Conservation (phyloP, 1,139 yeast genomes). For the Blastobotrys apis region DNA sequence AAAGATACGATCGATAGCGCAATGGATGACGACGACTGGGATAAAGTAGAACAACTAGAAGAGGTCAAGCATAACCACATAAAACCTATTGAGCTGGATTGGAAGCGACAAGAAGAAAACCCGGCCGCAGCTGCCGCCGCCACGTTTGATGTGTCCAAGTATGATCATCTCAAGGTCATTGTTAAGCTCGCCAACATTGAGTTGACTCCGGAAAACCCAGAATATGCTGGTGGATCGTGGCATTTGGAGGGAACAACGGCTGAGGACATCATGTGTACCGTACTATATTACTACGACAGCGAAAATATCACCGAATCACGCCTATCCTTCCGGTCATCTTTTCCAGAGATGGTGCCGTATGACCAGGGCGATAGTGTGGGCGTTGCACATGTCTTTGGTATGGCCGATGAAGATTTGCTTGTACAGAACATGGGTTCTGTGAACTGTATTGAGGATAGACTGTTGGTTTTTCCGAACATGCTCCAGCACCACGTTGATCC, state of each 20-base stretch:
- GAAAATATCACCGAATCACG: conserved; percentile 41
- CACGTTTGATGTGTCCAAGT: conserved; percentile 6
- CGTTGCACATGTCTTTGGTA: conserved; percentile 33
- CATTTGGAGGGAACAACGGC: conserved; percentile 45
- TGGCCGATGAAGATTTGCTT: conserved; percentile 35
- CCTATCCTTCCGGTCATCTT: conserved; percentile 35
- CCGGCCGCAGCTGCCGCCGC: not conserved
- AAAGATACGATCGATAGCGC: conserved; percentile 1
- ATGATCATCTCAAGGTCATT: conserved; percentile 37
- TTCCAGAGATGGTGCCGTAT: conserved; percentile 34
- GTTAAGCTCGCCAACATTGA: conserved; percentile 42
- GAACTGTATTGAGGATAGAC: conserved; percentile 32
- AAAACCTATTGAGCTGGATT: not conserved
- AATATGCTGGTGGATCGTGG: conserved; percentile 44
- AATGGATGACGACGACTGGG: not conserved
- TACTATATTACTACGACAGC: conserved; percentile 43
- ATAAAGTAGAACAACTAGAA: not conserved
- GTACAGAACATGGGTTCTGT: conserved; percentile 31
- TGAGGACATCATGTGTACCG: conserved; percentile 45
- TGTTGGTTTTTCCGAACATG: conserved; percentile 42
- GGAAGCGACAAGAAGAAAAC: not conserved
- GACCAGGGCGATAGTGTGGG: conserved; percentile 38
- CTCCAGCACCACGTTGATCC: conserved; percentile 43
- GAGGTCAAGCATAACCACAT: not conserved
- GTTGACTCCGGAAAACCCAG: conserved; percentile 41